Evolutionary conservation across 2,329 filamentous ascomycete species (phyloP).

Genomic region (Talaromyces pinophilus): DNA sequence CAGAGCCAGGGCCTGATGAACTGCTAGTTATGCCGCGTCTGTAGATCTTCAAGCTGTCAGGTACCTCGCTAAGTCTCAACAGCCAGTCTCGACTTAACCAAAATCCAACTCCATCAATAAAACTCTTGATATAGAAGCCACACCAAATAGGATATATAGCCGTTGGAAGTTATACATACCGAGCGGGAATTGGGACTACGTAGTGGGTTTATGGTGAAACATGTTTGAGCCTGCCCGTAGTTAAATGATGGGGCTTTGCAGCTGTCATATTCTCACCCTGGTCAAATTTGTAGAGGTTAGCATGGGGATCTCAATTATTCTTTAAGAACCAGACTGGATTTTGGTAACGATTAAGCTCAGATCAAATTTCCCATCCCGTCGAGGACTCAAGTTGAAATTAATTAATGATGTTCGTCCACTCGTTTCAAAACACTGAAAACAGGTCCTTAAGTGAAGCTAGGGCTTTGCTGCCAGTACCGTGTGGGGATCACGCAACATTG

Average conservation of each 20-base stretch:
- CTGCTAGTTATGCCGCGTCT: neutral
- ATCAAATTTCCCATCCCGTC: neutral
- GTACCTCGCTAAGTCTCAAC: neutral
- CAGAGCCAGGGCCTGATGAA: neutral
- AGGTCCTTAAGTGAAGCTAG: neutral
- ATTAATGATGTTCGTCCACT: neutral
- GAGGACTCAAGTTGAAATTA: neutral
- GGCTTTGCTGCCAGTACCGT: neutral
- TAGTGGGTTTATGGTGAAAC: neutral
- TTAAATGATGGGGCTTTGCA: neutral
- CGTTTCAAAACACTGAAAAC: too few relatives aligned
- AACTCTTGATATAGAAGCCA: neutral
- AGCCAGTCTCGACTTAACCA: neutral
- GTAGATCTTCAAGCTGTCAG: neutral
- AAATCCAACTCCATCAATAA: neutral
- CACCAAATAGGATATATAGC: constrained; percentile 10
- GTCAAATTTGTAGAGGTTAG: neutral
- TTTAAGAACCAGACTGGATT: neutral
- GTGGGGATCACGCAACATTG: neutral
- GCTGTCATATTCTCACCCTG: neutral
- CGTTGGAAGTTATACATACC: neutral
- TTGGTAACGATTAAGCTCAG: neutral
- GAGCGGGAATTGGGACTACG: too few relatives aligned
- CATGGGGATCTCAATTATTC: neutral
- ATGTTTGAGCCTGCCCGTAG: neutral